Evolutionary conservation across 2,329 filamentous ascomycete species (phyloP).

Genomic region (Exophiala calicioides): DNA sequence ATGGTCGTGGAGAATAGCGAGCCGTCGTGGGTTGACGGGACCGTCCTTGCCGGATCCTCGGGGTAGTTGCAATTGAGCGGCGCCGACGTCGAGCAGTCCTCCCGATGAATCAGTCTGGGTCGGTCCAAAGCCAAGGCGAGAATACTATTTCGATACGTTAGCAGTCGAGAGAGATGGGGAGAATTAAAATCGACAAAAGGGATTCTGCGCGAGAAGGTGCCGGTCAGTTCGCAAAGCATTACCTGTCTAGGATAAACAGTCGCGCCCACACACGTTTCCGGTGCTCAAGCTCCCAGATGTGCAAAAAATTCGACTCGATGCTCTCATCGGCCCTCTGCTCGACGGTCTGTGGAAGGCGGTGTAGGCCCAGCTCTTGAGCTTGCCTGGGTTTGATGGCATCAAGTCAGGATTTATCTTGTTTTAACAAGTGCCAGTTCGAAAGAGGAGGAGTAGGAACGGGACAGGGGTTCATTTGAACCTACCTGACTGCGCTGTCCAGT

Average conservation of each 20-base stretch:
- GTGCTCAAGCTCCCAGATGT: slow-evolving; percentile 9
- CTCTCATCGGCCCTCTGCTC: background rate
- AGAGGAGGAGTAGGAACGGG: background rate
- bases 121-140: slow-evolving; percentile 5
- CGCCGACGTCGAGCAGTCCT: slow-evolving; percentile 10
- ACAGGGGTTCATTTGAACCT: too few species aligned
- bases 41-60: background rate
- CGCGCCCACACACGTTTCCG: slow-evolving; percentile 6
- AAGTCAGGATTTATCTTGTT: too few species aligned
- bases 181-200: too few species aligned
- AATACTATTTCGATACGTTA: slow-evolving; percentile 4
- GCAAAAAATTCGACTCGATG: background rate
- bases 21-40: background rate
- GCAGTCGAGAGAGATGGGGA: too few species aligned
- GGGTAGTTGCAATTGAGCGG: slow-evolving; percentile 9
- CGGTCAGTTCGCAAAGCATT: background rate
- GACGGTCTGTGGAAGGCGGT: slow-evolving; percentile 6
- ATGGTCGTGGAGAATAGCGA: background rate
- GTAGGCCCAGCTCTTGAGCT: slow-evolving; percentile 17
- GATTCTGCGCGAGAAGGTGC: too few species aligned
- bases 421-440: background rate
- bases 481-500: slow-evolving; percentile 9
- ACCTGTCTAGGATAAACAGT: slow-evolving; percentile 13
- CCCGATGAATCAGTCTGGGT: slow-evolving; percentile 11
- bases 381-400: too few species aligned